These are phyloP conservation scores for Polytrichum formosum DNA, from an alignment of 225 moss, liverwort and hornwort genomes.

Conservation along the genomic window DNA sequence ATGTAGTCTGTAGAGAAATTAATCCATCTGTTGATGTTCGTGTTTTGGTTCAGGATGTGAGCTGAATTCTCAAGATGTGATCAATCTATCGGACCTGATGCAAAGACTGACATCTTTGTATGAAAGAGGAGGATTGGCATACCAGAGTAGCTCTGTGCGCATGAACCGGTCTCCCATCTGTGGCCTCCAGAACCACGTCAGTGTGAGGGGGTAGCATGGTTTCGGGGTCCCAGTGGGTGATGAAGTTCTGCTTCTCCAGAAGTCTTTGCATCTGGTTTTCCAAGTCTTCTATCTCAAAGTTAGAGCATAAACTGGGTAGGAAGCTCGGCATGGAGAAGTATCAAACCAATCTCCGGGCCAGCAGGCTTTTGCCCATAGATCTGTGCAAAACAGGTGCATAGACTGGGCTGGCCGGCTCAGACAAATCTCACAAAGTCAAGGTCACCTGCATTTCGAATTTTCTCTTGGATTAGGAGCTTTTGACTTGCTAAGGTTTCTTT, in stretches of 20 bases:
- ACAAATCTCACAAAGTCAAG: too few relatives aligned
- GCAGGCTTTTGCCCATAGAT: too few relatives aligned
- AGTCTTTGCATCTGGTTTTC: conserved; percentile 51
- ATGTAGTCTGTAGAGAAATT: too few relatives aligned
- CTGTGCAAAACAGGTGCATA: too few relatives aligned
- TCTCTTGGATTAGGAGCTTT: too few relatives aligned
- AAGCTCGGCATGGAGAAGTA: conserved; percentile 17
- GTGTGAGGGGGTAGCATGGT: conserved; percentile 54
- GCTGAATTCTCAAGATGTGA: background rate
- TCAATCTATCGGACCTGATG: background rate
- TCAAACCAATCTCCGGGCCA: too few relatives aligned
- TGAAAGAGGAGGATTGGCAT: background rate
- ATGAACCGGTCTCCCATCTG: conserved; percentile 45
- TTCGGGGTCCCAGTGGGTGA: conserved; percentile 47
- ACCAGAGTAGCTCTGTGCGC: conserved; percentile 49
- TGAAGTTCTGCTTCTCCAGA: conserved; percentile 41
- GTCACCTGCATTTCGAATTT: too few relatives aligned
- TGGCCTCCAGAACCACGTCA: conserved; percentile 48
- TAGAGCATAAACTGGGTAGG: conserved; percentile 38
- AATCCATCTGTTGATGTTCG: background rate
- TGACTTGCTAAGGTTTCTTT: too few relatives aligned
- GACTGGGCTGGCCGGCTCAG: too few relatives aligned
- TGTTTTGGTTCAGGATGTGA: background rate
- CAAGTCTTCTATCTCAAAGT: conserved; percentile 32
- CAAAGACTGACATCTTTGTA: background rate